phyloP scores from a whole-genome alignment of 2,329 filamentous ascomycete species.

The Helminthosporium solani region DNA sequence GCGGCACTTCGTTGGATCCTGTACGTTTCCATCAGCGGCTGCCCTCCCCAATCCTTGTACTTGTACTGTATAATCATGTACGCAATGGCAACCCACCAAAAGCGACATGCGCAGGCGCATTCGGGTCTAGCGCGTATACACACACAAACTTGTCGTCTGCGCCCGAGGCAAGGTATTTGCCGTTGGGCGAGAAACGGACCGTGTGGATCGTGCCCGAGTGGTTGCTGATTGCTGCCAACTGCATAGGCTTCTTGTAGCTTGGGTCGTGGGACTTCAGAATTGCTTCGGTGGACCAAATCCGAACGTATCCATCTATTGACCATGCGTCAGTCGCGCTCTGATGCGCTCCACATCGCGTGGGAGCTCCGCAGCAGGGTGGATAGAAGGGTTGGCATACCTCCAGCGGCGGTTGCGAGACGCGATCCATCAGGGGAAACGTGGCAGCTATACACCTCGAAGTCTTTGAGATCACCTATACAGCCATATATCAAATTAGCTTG shows the following conservation, averaged over 20 bases:
- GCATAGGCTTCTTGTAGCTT: conserved; percentile 74
- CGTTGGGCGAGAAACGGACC: conserved; percentile 93
- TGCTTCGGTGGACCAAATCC: conserved; percentile 95
- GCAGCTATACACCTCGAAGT: conserved; percentile 98
- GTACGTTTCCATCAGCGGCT: conserved; percentile 18
- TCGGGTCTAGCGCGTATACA: conserved; percentile 87
- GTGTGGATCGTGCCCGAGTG: conserved; percentile 97
- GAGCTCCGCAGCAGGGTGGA: conserved; percentile 10
- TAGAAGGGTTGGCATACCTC: conserved; percentile 59
- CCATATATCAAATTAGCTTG: no score
- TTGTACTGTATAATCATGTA: no score
- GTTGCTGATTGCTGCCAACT: conserved; percentile 97
- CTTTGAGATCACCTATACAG: conserved; percentile 81
- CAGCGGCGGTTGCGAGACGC: conserved; percentile 88
- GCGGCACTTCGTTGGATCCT: conserved; percentile 84
- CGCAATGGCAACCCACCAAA: conserved; percentile 62
- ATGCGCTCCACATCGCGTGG: conserved; percentile 19
- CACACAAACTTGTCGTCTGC: conserved; percentile 99
- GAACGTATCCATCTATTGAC: conserved; percentile 80
- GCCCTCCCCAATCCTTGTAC: not conserved
- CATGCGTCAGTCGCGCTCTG: conserved; percentile 17
- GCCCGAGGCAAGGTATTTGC: conserved; percentile 91
- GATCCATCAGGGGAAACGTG: conserved; percentile 94
- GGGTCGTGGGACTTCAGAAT: conserved; percentile 78
- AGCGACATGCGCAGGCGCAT: conserved; percentile 71